These are phyloP conservation scores for Lipomyces starkeyi DNA, from an alignment of 805 yeast species.

Conservation along the genomic window DNA sequence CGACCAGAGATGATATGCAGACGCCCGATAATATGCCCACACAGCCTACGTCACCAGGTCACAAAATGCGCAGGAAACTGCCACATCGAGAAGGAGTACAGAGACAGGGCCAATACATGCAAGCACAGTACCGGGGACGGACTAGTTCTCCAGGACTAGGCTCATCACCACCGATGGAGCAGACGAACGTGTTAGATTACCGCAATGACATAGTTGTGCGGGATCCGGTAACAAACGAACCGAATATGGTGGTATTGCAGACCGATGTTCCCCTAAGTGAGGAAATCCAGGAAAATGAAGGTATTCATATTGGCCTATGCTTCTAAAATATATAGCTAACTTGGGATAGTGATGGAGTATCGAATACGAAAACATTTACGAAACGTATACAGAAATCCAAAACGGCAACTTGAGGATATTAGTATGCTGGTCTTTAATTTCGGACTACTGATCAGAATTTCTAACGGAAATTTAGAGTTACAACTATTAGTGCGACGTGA, in stretches of 20 bases:
- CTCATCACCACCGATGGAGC: slow-evolving; percentile 1
- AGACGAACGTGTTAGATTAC: slow-evolving; percentile 16
- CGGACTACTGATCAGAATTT: background rate
- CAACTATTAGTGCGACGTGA: slow-evolving; percentile 30
- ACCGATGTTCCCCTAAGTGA: slow-evolving; percentile 28
- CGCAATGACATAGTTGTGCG: slow-evolving; percentile 30
- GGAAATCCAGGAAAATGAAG: slow-evolving; percentile 27
- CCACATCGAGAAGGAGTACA: slow-evolving; percentile 9
- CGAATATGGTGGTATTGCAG: slow-evolving; percentile 27
- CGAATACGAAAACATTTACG: slow-evolving; percentile 20
- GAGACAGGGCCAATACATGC: slow-evolving; percentile 6
- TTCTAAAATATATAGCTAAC: background rate
- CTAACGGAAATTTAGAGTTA: slow-evolving; percentile 24
- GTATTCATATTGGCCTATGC: slow-evolving; percentile 6
- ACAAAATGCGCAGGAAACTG: slow-evolving; percentile 7
- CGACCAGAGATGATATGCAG: background rate
- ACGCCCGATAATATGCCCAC: background rate
- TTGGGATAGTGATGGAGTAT: slow-evolving; percentile 24
- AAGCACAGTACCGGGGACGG: slow-evolving; percentile 3
- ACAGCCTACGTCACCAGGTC: background rate
- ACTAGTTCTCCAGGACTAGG: slow-evolving; percentile 6
- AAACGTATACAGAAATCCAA: slow-evolving; percentile 15
- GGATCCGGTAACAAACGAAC: slow-evolving; percentile 29
- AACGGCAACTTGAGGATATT: background rate
- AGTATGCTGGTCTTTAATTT: background rate